Percentiles rank a stretch among this genome's conserved stretches.
These are phyloP conservation scores for Rhizopogon vinicolor DNA, from an alignment of 768 basidiomycete species.

Conservation along the genomic window DNA sequence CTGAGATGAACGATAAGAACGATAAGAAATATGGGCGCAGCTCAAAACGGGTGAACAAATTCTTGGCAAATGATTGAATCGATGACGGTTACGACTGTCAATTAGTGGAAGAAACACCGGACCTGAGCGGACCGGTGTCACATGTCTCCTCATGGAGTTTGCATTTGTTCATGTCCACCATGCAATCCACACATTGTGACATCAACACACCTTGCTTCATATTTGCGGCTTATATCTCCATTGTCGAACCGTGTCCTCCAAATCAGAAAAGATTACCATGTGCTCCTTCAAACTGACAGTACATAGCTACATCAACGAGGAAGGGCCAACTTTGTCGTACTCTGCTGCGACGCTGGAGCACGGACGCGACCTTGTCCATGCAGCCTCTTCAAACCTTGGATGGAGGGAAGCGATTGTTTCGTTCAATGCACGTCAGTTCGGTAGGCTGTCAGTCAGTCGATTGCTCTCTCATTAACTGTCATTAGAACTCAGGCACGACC, in stretches of 20 bases:
- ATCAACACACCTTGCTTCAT: neutral
- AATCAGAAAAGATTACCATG: neutral
- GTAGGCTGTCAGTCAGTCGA: neutral
- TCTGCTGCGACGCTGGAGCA: constrained; percentile 8
- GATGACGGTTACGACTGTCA: no score
- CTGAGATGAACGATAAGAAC: neutral
- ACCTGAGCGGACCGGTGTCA: neutral
- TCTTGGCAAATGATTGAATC: no score
- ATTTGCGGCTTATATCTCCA: neutral
- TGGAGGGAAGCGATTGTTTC: constrained; percentile 16
- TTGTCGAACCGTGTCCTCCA: neutral
- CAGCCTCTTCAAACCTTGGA: constrained; percentile 6
- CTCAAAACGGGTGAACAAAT: neutral
- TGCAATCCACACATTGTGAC: no score
- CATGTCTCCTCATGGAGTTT: neutral
- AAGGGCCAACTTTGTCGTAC: neutral
- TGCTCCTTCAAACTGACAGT: constrained; percentile 10
- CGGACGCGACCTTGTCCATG: constrained; percentile 16
- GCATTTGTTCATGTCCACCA: neutral
- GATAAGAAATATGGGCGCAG: neutral
- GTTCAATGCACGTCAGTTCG: neutral
- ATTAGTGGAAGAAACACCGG: neutral
- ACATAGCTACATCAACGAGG: constrained; percentile 16
- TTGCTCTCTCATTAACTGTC: neutral
- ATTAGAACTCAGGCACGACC: constrained; percentile 12